A percentile compares a stretch with the other conserved stretches of the same genome.
These are phyloP conservation scores for Fraxinus nigra DNA, from an alignment of 305 asterid species.

Conservation along the genomic window DNA sequence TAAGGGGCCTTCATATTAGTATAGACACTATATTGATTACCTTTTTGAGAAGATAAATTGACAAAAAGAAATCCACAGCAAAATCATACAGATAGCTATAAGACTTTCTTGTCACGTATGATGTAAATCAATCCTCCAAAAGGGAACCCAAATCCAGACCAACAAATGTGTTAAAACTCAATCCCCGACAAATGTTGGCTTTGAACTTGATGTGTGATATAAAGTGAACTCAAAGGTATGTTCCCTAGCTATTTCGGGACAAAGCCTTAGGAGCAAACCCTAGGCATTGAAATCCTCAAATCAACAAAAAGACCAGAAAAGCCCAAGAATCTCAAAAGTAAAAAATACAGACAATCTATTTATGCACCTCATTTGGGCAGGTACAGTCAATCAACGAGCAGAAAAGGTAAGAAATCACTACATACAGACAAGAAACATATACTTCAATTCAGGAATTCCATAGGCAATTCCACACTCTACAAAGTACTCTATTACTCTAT, in stretches of 20 bases:
- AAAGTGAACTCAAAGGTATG: not conserved
- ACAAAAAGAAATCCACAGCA: not conserved
- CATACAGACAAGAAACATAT: not conserved
- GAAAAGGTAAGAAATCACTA: not conserved
- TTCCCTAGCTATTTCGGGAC: not conserved
- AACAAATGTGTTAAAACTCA: not conserved
- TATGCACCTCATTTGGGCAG: not conserved
- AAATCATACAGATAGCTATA: not conserved
- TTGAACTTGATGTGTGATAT: not conserved
- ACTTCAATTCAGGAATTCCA: not conserved
- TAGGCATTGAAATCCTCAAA: not conserved
- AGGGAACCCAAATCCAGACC: constrained; percentile 2
- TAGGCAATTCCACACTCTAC: not conserved
- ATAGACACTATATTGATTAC: constrained; percentile 11
- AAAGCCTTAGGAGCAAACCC: not conserved
- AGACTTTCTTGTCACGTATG: not conserved
- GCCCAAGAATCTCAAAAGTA: not conserved
- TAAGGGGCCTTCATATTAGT: constrained; percentile 27
- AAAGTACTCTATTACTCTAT: not conserved
- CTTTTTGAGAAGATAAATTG: not conserved
- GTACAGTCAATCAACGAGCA: not conserved
- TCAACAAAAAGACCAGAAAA: not conserved
- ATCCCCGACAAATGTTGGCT: not conserved
- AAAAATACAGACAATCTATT: not conserved
- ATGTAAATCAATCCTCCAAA: not conserved